Evolutionary conservation across 192 early-diverging fungal genomes (phyloP).

Genomic region (Gigaspora rosea): DNA sequence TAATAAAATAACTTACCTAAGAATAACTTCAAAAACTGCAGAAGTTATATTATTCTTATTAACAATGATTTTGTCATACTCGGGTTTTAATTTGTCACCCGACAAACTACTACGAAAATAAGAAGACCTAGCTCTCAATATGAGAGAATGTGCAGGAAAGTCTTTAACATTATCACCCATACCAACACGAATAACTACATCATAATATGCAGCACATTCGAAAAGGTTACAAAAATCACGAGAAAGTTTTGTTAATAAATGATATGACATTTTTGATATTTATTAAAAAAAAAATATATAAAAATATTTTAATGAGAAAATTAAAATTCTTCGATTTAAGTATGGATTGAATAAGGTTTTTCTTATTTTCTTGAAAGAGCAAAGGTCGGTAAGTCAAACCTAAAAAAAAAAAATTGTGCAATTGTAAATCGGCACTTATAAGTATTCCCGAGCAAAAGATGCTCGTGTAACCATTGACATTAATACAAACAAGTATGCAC

Average conservation of each 20-base stretch:
- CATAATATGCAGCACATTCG: slow-evolving; percentile 5
- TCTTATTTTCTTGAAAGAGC: too few relatives aligned
- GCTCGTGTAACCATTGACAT: too few relatives aligned
- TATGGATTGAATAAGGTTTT: too few relatives aligned
- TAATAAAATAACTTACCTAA: slow-evolving; percentile 5
- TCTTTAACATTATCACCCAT: neutral
- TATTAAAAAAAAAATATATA: neutral
- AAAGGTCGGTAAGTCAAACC: too few relatives aligned
- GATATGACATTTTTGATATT: slow-evolving; percentile 2
- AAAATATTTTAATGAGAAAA: too few relatives aligned
- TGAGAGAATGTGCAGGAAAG: slow-evolving; percentile 14
- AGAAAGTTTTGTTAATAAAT: slow-evolving; percentile 18
- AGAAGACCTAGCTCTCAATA: neutral
- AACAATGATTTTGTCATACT: slow-evolving; percentile 7
- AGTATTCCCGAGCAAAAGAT: too few relatives aligned
- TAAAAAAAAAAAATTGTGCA: too few relatives aligned
- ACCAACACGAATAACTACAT: slow-evolving; percentile 16
- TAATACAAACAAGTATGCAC: too few relatives aligned
- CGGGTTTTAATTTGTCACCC: neutral
- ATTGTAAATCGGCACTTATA: too few relatives aligned
- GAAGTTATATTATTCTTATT: slow-evolving; percentile 1
- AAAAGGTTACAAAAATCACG: slow-evolving; percentile 2
- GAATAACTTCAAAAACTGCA: slow-evolving; percentile 3
- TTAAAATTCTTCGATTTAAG: too few relatives aligned
- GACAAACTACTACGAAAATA: neutral